Base-by-base conservation (phyloP, 352 stramenopile genomes). In the Phytophthora foliorum region DNA sequence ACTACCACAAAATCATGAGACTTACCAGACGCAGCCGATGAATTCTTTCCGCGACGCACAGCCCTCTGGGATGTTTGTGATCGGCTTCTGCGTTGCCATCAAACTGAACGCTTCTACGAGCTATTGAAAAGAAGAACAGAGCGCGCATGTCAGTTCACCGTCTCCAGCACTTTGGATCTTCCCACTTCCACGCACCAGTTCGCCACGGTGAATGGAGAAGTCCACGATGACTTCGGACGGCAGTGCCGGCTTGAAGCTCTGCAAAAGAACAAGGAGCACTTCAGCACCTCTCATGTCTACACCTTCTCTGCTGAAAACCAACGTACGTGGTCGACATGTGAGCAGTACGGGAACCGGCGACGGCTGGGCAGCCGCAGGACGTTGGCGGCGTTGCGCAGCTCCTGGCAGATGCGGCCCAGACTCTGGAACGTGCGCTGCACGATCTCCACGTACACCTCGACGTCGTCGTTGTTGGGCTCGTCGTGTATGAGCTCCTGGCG, bases 1-100 rank as follows among this genome's bases (percentile, higher is more conserved):
- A 42, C 6, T n/a, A 42, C 14, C 36, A 42, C 13, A 24, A 4
- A 19, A 42, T 17, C 9, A 25, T 24, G 21, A 14, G 1, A 78
- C 86, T 44, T 67, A 94, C 88, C 87, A 95, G 42, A 94, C 82
- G 34, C 79, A 87, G 19, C 87, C 89, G 25, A 89, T 79, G 59
- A 96, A 87, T 48, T 96, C 87, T 69, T 93, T 93, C 59, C 88
- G 90, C 25, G 75, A 88, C n/a, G 75, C 71, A 63, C 82, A 93
- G 11, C 82, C 81, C 36, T 89, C 80, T 8, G 82, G 81, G 49
- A 93, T 88, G 29, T 68, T 71, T 0, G 69, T 81, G 27, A 85
- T 65, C 4, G 46, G 39, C 54, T 93, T 94, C 19, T 90, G 75
- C 6, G 80, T 91, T 31, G 77, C 52, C 14, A 69, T 78, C 2